Conservation (phyloP, 495 filamentous ascomycete species). For the Penicillium subrubescens region DNA sequence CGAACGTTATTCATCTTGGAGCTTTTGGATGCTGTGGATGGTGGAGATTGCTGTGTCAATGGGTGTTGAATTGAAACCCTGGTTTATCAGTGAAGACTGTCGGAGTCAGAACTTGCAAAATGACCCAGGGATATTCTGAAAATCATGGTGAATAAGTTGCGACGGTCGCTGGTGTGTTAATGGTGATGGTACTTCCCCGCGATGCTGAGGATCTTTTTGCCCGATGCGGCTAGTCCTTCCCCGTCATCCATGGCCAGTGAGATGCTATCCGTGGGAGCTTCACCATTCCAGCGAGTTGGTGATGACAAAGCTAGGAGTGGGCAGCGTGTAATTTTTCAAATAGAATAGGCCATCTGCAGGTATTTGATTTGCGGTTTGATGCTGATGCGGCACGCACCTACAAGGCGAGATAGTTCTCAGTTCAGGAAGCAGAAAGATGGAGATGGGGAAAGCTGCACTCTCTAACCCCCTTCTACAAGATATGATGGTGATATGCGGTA, state of each 20-base stretch:
- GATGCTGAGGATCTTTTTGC: slow-evolving; percentile 17
- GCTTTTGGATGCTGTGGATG: not conserved
- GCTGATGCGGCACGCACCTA: not conserved
- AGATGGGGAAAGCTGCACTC: not conserved
- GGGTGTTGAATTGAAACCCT: not conserved
- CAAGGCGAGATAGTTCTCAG: not conserved
- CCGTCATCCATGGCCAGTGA: not conserved
- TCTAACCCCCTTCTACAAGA: not conserved
- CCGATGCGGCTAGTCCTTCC: slow-evolving; percentile 15
- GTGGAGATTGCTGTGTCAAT: not conserved
- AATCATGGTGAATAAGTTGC: not conserved
- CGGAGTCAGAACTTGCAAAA: not conserved
- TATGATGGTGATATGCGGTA: not conserved
- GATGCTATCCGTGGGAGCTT: not conserved
- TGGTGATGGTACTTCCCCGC: not conserved
- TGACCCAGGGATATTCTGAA: not conserved
- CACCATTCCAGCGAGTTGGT: too few relatives aligned
- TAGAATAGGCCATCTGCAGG: too few relatives aligned
- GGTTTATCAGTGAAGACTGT: not conserved
- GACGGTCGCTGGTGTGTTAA: not conserved
- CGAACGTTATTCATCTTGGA: not conserved
- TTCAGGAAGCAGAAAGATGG: not conserved
- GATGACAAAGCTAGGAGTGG: not conserved
- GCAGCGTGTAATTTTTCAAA: not conserved
- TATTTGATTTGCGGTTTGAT: too few relatives aligned